These are phyloP conservation scores for Colletotrichum viniferum DNA, from an alignment of 2,329 filamentous ascomycete genomes.

Conservation along the genomic window DNA sequence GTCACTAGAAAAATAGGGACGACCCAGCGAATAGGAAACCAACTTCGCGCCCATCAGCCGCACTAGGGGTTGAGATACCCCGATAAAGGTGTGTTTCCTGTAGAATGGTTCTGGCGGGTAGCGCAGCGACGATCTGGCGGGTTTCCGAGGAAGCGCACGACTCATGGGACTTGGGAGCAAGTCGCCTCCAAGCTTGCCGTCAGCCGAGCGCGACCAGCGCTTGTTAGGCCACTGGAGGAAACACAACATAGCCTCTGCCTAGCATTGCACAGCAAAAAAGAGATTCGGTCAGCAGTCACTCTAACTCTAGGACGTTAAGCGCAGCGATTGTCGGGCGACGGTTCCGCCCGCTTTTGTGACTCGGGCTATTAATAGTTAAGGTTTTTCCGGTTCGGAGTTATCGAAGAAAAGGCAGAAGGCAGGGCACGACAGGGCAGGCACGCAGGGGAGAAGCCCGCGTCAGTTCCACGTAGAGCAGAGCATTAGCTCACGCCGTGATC, in stretches of 20 bases:
- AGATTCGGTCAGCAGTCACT: neutral
- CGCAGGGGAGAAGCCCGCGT: neutral
- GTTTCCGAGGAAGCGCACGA: neutral
- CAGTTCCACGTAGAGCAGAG: neutral
- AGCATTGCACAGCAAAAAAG: neutral
- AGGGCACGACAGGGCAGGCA: neutral
- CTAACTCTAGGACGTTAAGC: neutral
- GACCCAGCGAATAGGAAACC: neutral
- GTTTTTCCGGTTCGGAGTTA: neutral
- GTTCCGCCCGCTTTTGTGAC: neutral
- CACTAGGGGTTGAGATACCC: neutral
- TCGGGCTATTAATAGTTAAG: constrained; percentile 7
- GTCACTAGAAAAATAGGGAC: neutral
- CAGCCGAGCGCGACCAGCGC: neutral
- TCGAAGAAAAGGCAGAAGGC: neutral
- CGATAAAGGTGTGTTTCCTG: neutral
- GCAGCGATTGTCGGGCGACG: neutral
- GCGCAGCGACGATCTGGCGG: neutral
- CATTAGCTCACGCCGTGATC: neutral
- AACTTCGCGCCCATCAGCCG: neutral
- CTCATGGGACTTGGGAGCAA: neutral
- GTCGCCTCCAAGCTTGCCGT: neutral
- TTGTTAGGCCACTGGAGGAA: neutral
- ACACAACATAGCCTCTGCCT: neutral
- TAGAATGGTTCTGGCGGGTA: neutral